Evolutionary conservation across 768 basidiomycete species (phyloP), one percentile per base, ranked within the genome.

Genomic region (Cystofilobasidium ferigula): DNA sequence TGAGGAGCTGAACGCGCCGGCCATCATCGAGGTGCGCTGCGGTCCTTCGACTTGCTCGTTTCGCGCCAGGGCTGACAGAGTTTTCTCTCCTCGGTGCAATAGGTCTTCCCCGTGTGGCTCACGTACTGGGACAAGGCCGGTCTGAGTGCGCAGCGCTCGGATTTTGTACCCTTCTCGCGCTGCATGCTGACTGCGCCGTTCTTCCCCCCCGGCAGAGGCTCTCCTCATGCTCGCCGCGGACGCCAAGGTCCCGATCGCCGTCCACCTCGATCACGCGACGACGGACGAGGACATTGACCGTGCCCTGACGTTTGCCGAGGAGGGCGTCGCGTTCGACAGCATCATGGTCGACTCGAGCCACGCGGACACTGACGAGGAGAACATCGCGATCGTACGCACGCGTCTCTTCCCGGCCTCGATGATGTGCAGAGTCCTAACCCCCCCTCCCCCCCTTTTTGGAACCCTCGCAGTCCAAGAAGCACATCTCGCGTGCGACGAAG

Each of bases 291-390:
- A 75, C 57, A 73, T 77, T 51, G 76, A 76, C 61, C 72, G 71
- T 7, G 71, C 75, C 1, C 69, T 77, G 61, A 72, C 73, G n/a
- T 72, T 75, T n/a, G 76, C 76, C 7, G 76, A 77, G 70, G 65
- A 73, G 54, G 76, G 75, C 20, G 74, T 76, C 61, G 71, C 71
- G 22, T 76, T 77, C 58, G 76, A 77, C 67, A 72, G 71, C 63
- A 77, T 77, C 70, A 77, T 77, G 76, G 75, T 77, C 30, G 76
- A 77, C 62, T 75, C 75, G 22, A 70, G 69, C 65, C 76, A 75
- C 59, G 75, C 74, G 26, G 76, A 71, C 64, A 72, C 71, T 26
- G 73, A 75, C 32, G 73, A 72, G 58, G 74, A 75, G 70, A 74
- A 74, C 69, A 74, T 74, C 45, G 69, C 69, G 38, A 72, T 75